Conservation (phyloP, 1,284 basidiomycete genomes). For the Anthracocystis setariae region DNA sequence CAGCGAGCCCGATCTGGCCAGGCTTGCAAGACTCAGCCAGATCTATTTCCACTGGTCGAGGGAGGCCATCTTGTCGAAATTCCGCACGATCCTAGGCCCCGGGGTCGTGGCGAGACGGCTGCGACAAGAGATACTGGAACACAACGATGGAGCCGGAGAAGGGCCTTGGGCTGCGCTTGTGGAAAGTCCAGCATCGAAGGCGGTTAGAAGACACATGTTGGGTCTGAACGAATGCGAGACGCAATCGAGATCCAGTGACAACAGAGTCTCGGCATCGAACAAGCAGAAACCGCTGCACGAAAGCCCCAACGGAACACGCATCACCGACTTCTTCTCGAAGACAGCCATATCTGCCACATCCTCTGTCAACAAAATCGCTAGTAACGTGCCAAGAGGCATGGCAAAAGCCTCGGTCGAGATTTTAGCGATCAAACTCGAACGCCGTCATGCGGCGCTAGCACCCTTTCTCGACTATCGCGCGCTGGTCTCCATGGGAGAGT, state of each 20-base stretch:
- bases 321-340: slow-evolving; percentile 45
- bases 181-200: slow-evolving; percentile 35
- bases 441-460: slow-evolving; percentile 28
- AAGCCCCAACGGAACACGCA: slow-evolving; percentile 31
- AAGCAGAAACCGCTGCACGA: slow-evolving; percentile 20
- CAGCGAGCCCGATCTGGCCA: slow-evolving; percentile 14
- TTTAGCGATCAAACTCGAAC: slow-evolving; percentile 22
- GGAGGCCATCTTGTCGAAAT: slow-evolving; percentile 24
- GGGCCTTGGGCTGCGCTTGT: slow-evolving; percentile 39
- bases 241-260: neutral
- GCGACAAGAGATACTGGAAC: slow-evolving; percentile 28
- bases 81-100: slow-evolving; percentile 24
- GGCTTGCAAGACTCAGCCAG: slow-evolving; percentile 18
- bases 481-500: slow-evolving; percentile 20
- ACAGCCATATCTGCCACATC: neutral
- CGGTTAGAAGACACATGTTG: slow-evolving; percentile 10
- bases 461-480: slow-evolving; percentile 33
- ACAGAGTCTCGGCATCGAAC: slow-evolving; percentile 1
- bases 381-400: too few species aligned
- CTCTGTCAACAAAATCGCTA: too few species aligned
- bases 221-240: slow-evolving; percentile 1
- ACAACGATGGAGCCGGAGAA: slow-evolving; percentile 10
- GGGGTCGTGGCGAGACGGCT: slow-evolving; percentile 27
- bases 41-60: slow-evolving; percentile 31
- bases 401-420: slow-evolving; percentile 15